phyloP scores from a whole-genome alignment of 176 grass and related monocot species.

The Ensete glaucum region DNA sequence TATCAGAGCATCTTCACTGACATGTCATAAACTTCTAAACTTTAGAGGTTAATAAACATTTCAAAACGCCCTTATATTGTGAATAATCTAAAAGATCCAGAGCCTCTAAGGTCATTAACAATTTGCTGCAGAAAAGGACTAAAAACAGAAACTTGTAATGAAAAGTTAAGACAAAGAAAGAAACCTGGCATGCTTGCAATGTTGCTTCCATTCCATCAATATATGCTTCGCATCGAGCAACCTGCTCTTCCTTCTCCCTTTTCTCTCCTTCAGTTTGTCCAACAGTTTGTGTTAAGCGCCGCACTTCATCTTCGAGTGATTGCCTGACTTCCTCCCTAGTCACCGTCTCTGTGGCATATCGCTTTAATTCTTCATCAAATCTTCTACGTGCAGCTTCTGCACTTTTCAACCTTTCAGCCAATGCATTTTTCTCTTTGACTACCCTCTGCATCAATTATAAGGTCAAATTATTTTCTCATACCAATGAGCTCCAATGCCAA shows the following conservation, averaged over 20 bases:
- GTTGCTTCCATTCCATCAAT: constrained; percentile 92
- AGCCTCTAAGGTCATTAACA: background rate
- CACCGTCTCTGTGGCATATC: constrained; percentile 57
- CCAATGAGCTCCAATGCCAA: constrained; percentile 1
- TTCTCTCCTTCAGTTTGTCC: constrained; percentile 69
- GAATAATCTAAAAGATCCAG: background rate
- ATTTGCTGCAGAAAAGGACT: background rate
- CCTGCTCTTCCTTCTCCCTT: constrained; percentile 86
- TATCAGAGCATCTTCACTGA: too few relatives aligned
- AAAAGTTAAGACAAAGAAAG: background rate
- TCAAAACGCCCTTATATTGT: background rate
- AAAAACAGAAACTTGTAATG: background rate
- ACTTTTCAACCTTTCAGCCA: constrained; percentile 70
- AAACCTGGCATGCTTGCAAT: constrained; percentile 81
- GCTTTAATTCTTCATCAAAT: constrained; percentile 82
- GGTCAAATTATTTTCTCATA: constrained; percentile 20
- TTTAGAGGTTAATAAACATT: too few relatives aligned
- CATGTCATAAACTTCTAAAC: too few relatives aligned
- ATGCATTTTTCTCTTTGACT: constrained; percentile 72
- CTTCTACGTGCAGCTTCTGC: constrained; percentile 68
- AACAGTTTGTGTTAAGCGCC: constrained; percentile 58
- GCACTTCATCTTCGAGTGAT: constrained; percentile 72
- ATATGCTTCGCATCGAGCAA: constrained; percentile 69
- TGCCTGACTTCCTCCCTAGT: constrained; percentile 50
- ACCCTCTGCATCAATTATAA: constrained; percentile 50